A percentile compares a stretch with the other conserved stretches of the same genome.
These are phyloP conservation scores for Scleroderma citrinum DNA, from an alignment of 768 basidiomycete genomes.

Conservation along the genomic window DNA sequence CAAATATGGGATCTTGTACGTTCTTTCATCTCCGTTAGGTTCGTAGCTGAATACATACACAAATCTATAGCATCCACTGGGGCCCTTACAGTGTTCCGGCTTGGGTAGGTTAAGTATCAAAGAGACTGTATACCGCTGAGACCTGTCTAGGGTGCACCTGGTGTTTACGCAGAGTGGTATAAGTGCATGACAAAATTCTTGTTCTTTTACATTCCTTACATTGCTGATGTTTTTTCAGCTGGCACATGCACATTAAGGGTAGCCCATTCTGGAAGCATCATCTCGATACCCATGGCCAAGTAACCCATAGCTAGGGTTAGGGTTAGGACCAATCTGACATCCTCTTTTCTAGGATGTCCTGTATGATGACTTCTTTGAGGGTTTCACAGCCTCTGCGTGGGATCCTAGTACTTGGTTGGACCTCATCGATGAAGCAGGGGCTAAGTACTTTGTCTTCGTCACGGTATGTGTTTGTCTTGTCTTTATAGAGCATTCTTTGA, in stretches of 20 bases:
- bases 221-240: constrained; percentile 20
- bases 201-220: not conserved
- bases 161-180: constrained; percentile 52
- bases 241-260: constrained; percentile 32
- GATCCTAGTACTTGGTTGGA: constrained; percentile 51
- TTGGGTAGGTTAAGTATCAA: constrained; percentile 22
- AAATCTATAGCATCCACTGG: constrained; percentile 40
- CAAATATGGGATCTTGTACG: constrained; percentile 55
- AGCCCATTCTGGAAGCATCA: constrained; percentile 46
- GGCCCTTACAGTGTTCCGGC: constrained; percentile 44
- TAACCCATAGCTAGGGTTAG: not conserved
- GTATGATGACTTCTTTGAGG: constrained; percentile 55
- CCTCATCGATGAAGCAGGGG: constrained; percentile 49
- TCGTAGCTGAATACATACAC: not conserved
- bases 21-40: not conserved
- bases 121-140: not conserved
- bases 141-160: constrained; percentile 31
- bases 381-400: constrained; percentile 48
- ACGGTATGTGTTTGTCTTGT: constrained; percentile 27
- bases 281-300: constrained; percentile 41
- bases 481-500: not conserved
- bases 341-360: constrained; percentile 31
- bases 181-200: constrained; percentile 30
- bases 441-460: constrained; percentile 57
- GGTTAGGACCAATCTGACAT: not conserved